Evolutionary conservation across 192 early-diverging fungal genomes (phyloP).

Genomic region (Phycomyces nitens): DNA sequence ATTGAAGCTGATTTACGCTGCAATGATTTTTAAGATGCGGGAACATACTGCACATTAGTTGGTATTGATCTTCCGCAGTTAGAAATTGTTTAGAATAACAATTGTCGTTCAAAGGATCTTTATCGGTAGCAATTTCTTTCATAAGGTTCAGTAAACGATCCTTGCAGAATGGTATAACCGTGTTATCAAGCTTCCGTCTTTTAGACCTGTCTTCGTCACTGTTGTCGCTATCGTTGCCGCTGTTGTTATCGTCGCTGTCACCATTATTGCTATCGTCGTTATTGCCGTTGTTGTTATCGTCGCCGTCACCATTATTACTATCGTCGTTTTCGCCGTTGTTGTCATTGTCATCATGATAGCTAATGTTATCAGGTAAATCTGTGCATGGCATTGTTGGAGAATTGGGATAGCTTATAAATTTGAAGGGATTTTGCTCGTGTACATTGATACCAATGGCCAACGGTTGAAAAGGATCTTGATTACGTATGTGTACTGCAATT

Average conservation of each 20-base stretch:
- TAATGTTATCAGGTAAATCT: slow-evolving; percentile 3
- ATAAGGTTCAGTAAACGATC: slow-evolving; percentile 1
- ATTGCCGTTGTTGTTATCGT: slow-evolving; percentile 1
- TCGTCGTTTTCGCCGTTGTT: neutral
- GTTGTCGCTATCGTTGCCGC: neutral
- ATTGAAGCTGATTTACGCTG: slow-evolving; percentile 8
- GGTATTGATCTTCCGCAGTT: slow-evolving; percentile 7
- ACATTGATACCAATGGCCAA: slow-evolving; percentile 13
- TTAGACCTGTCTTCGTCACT: neutral
- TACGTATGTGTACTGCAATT: slow-evolving; percentile 12
- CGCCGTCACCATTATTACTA: neutral
- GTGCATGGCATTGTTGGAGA: slow-evolving; percentile 4
- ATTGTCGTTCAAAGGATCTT: slow-evolving; percentile 12
- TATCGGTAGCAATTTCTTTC: slow-evolving; percentile 3
- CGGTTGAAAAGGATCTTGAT: slow-evolving; percentile 5
- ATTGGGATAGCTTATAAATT: slow-evolving; percentile 4
- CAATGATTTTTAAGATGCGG: slow-evolving; percentile 3
- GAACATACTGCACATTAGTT: slow-evolving; percentile 6
- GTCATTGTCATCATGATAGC: neutral
- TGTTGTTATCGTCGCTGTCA: neutral
- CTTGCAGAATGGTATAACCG: slow-evolving; percentile 8
- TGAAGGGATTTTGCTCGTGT: slow-evolving; percentile 6
- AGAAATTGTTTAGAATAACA: slow-evolving; percentile 8
- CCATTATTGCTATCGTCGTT: neutral
- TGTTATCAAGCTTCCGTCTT: neutral